Conservation (phyloP, 2,329 filamentous ascomycete genomes). For the Fusarium albidum region DNA sequence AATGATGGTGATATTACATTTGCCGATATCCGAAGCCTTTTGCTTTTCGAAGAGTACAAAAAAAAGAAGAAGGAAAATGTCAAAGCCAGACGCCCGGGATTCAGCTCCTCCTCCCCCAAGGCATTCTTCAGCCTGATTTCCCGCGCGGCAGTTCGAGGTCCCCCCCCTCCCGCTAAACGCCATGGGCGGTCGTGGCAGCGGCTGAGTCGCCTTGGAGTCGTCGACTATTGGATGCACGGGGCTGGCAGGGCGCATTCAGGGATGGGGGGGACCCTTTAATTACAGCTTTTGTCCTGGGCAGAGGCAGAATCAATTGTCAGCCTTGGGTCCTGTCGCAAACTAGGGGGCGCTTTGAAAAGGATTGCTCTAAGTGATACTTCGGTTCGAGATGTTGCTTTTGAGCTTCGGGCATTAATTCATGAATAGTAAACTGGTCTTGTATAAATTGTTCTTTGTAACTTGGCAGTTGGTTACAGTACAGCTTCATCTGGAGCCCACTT, state of each 20-base stretch:
- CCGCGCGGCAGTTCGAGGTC: slow-evolving; percentile 21
- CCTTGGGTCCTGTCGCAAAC: slow-evolving; percentile 12
- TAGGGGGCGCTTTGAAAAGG: not conserved
- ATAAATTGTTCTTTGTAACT: too few species aligned
- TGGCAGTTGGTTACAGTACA: too few species aligned
- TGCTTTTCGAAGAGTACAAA: not conserved
- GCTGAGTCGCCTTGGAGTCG: slow-evolving; percentile 2
- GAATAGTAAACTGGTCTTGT: too few species aligned
- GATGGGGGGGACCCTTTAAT: slow-evolving; percentile 30
- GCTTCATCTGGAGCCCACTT: too few species aligned
- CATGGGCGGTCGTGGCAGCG: slow-evolving; percentile 8
- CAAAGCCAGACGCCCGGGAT: slow-evolving; percentile 8
- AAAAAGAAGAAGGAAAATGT: not conserved
- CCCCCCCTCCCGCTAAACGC: slow-evolving; percentile 19
- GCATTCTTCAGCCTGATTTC: slow-evolving; percentile 20
- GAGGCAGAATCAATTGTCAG: slow-evolving; percentile 16
- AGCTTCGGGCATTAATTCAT: too few species aligned
- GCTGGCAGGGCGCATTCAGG: slow-evolving; percentile 26
- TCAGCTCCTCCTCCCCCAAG: slow-evolving; percentile 12
- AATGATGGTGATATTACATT: not conserved
- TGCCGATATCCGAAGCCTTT: too few species aligned
- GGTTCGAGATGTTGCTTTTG: not conserved
- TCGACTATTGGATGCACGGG: slow-evolving; percentile 19
- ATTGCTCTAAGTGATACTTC: not conserved
- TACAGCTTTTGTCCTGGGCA: slow-evolving; percentile 19